phyloP scores from a whole-genome alignment of 371 early-diverging fungal species.

The Mortierella sp. region DNA sequence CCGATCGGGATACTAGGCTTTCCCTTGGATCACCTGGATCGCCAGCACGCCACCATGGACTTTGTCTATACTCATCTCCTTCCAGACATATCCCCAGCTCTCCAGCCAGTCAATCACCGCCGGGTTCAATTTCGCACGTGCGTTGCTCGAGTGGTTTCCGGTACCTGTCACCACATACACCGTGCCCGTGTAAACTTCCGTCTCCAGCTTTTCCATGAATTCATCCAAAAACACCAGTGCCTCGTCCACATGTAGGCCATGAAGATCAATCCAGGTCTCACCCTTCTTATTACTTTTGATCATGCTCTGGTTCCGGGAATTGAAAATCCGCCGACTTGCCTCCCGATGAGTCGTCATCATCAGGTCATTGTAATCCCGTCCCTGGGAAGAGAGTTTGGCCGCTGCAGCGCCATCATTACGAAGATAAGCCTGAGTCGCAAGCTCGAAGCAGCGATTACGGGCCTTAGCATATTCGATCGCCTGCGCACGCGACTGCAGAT shows the following conservation, averaged over 20 bases:
- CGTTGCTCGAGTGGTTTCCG: constrained; percentile 56
- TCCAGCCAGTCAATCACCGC: constrained; percentile 57
- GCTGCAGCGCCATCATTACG: constrained; percentile 68
- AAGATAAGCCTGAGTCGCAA: constrained; percentile 66
- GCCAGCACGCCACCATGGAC: constrained; percentile 46
- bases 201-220: constrained; percentile 59
- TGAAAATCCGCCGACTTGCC: constrained; percentile 68
- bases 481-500: constrained; percentile 63
- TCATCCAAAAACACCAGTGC: constrained; percentile 63
- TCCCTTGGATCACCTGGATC: constrained; percentile 49
- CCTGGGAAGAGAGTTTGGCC: constrained; percentile 64
- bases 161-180: constrained; percentile 67
- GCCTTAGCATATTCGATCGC: constrained; percentile 68
- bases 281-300: constrained; percentile 45
- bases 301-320: constrained; percentile 57
- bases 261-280: constrained; percentile 68
- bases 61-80: constrained; percentile 51
- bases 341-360: constrained; percentile 71
- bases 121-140: constrained; percentile 50
- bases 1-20: constrained; percentile 16
- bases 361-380: constrained; percentile 64
- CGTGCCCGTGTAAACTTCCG: constrained; percentile 55
- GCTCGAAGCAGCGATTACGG: constrained; percentile 68
- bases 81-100: constrained; percentile 56
- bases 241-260: constrained; percentile 72